These are phyloP conservation scores for Mycena albidolilacea DNA, from an alignment of 768 basidiomycete species.

Conservation along the genomic window DNA sequence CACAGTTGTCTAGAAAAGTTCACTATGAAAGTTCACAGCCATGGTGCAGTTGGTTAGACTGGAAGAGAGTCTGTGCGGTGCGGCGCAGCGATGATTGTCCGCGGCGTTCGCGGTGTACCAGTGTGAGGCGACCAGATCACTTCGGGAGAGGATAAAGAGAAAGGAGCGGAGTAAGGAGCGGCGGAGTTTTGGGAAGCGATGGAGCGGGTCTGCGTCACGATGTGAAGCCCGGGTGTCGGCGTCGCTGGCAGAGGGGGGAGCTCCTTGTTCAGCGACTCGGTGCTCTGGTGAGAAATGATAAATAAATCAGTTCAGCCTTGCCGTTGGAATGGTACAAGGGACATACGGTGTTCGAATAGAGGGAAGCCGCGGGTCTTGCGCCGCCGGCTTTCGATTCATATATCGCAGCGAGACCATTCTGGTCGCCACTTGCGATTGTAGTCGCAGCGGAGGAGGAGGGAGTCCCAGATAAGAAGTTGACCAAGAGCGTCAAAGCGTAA, in stretches of 20 bases:
- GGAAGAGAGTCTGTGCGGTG: conserved; percentile 11
- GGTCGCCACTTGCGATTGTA: neutral
- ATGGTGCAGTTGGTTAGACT: neutral
- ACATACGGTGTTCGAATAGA: conserved; percentile 18
- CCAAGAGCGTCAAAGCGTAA: conserved; percentile 36
- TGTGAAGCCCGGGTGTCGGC: neutral
- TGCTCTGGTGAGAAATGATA: conserved; percentile 7
- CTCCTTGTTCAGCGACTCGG: conserved; percentile 23
- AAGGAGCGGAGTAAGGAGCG: neutral
- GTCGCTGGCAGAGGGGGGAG: conserved; percentile 25
- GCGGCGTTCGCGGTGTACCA: conserved; percentile 1
- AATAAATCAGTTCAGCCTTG: neutral
- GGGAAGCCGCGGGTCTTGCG: conserved; percentile 1
- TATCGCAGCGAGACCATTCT: neutral
- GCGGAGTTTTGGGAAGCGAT: neutral
- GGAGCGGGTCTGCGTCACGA: neutral
- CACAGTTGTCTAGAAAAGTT: neutral
- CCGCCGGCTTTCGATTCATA: neutral
- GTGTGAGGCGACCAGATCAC: neutral
- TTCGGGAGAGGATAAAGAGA: neutral
- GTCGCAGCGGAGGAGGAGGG: neutral
- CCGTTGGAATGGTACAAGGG: neutral
- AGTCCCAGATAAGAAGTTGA: conserved; percentile 33
- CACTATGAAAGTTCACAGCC: neutral
- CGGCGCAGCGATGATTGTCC: conserved; percentile 4